Base-by-base conservation (phyloP, 768 basidiomycete genomes). In the Strobilomyces echinocephalus region DNA sequence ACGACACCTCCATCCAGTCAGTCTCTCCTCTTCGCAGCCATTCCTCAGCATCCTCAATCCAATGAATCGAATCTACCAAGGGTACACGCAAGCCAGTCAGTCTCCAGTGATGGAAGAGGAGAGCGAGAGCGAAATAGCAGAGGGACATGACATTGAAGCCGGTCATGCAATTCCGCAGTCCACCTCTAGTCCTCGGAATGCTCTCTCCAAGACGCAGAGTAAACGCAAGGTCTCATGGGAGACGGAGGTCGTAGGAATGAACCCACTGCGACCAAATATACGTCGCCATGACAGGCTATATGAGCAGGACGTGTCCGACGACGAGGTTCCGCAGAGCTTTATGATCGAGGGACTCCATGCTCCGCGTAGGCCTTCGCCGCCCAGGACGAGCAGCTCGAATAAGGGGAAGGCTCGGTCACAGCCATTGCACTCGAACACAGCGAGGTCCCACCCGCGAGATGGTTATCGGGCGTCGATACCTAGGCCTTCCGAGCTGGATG, bases 21-120 rank as follows among this genome's bases (percentile, higher is more conserved):
- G 50, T n/a, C 67, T 64, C 24, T 81, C 85, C 30, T 78, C 73
- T 63, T 89, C 88, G 33, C 81, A 85, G 31, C 85, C 88, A 1
- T 90, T 92, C 63, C 82, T 91, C 61, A 83, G 82, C 69, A 82
- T 88, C 79, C 74, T 93, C 34, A 92, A 91, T 66, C 88, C 90
- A 35, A 85, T 88, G 77, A 81, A 80, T 56, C 79, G 82, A 58
- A 71, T 77, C 31, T 83, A 91, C 65, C 83, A 84, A 57, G 90
- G 88, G 8, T 93, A 93, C 67, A 75, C 76, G 16, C 86, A 83
- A 57, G 87, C 87, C 31, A 83, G 77, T 64, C 86, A 88, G 65
- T 85, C 81, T 28, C 72, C 86, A 3, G 69, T 91, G 55, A 87
- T 91, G 60, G 89, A 91, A 65, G 86, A 88, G 35, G 83, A 82